Percentiles rank a stretch among this genome's conserved stretches.
phyloP scores from a whole-genome alignment of 2,329 filamentous ascomycete genomes.

The Drechslerella stenobrocha region DNA sequence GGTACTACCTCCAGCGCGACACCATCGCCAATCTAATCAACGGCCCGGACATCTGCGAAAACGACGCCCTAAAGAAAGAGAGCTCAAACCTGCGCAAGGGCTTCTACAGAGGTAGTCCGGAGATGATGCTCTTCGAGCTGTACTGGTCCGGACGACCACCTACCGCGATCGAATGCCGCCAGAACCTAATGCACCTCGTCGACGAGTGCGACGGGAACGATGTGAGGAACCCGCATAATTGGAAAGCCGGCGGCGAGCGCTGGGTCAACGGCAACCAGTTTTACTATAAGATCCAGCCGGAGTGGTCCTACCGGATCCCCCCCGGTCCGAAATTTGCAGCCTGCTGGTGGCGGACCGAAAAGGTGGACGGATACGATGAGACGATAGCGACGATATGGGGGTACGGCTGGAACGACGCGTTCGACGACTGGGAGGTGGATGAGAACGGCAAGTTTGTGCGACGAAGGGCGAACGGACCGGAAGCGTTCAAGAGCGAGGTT shows the following conservation, averaged over 20 bases:
- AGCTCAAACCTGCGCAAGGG: background rate
- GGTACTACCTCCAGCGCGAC: constrained; percentile 9
- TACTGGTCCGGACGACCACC: background rate
- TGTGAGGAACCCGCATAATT: background rate
- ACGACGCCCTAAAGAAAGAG: background rate
- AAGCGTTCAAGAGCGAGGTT: background rate
- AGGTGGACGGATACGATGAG: constrained; percentile 1
- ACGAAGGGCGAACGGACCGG: background rate
- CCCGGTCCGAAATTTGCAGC: constrained; percentile 2
- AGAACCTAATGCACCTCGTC: constrained; percentile 11
- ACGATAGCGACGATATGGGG: constrained; percentile 18
- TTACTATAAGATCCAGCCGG: constrained; percentile 9
- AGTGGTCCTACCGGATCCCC: background rate
- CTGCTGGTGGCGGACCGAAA: background rate
- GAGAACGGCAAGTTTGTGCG: background rate
- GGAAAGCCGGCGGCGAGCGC: background rate
- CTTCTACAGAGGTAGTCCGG: constrained; percentile 13
- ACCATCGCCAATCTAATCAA: constrained; percentile 1
- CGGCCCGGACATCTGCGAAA: background rate
- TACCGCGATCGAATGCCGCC: background rate
- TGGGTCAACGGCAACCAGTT: background rate
- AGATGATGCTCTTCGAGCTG: constrained; percentile 1
- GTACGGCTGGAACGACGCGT: constrained; percentile 16
- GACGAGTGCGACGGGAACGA: constrained; percentile 1
- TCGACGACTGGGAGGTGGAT: constrained; percentile 13